Evolutionary conservation across 768 basidiomycete genomes (phyloP).

Genomic region (Chlorophyllum brunneum): DNA sequence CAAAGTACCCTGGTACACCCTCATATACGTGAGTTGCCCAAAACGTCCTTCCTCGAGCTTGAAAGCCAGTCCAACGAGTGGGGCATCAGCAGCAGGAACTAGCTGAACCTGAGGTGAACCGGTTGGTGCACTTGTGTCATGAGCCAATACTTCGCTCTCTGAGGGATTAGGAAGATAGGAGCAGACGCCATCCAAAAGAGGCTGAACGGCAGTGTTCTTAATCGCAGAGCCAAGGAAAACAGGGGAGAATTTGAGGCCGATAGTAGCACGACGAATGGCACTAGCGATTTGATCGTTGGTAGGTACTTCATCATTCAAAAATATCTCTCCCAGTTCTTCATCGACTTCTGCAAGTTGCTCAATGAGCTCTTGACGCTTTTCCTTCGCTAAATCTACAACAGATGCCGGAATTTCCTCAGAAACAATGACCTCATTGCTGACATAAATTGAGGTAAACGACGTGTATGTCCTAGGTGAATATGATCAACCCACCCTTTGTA

Average conservation of each 20-base stretch:
- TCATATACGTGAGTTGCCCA: slow-evolving; percentile 97
- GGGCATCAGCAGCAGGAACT: slow-evolving; percentile 78
- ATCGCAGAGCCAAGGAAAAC: slow-evolving; percentile 97
- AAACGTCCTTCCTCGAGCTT: slow-evolving; percentile 97
- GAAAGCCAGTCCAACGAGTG: slow-evolving; percentile 93
- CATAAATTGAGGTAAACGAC: slow-evolving; percentile 4
- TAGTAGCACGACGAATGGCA: slow-evolving; percentile 88
- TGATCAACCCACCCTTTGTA: slow-evolving; percentile 80
- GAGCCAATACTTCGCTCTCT: slow-evolving; percentile 74
- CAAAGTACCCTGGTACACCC: slow-evolving; percentile 94
- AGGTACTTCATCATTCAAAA: slow-evolving; percentile 81
- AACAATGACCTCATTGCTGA: slow-evolving; percentile 76
- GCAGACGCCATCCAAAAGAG: slow-evolving; percentile 91
- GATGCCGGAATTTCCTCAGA: slow-evolving; percentile 84
- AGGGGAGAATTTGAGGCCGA: slow-evolving; percentile 87
- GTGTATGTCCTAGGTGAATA: slow-evolving; percentile 1
- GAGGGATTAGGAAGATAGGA: slow-evolving; percentile 90
- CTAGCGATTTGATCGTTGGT: slow-evolving; percentile 67
- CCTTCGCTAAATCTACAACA: slow-evolving; percentile 67
- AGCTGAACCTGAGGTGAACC: slow-evolving; percentile 68
- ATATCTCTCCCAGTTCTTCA: slow-evolving; percentile 88
- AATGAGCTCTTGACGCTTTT: slow-evolving; percentile 87
- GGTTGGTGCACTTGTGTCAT: slow-evolving; percentile 70
- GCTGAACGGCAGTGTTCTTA: slow-evolving; percentile 95
- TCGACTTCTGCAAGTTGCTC: slow-evolving; percentile 97